phyloP scores from a whole-genome alignment of 2,329 filamentous ascomycete species.

The Cercospora canescens region DNA sequence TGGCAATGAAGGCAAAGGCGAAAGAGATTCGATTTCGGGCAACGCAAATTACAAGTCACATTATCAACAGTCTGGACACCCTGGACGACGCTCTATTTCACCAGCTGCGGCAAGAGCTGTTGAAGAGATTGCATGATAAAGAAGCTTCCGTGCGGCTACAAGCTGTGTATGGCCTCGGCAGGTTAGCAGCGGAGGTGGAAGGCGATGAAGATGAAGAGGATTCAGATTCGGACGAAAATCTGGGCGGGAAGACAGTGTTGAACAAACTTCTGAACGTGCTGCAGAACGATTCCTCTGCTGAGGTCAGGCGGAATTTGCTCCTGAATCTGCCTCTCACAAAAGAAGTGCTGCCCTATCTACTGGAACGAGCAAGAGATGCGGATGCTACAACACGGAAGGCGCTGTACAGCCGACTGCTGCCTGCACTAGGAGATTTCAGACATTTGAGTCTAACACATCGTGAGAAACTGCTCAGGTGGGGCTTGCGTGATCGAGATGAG shows the following conservation, averaged over 20 bases:
- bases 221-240: conserved; percentile 67
- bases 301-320: conserved; percentile 84
- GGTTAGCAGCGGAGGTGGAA: conserved; percentile 72
- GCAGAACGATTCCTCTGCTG: conserved; percentile 91
- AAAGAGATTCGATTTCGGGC: conserved; percentile 88
- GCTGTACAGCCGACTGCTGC: conserved; percentile 83
- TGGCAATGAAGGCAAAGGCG: conserved; percentile 82
- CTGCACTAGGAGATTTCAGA: conserved; percentile 88
- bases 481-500: conserved; percentile 88
- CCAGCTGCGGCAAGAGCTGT: conserved; percentile 72
- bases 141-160: conserved; percentile 90
- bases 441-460: conserved; percentile 91
- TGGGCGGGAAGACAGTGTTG: conserved; percentile 67
- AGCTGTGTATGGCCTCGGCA: conserved; percentile 84
- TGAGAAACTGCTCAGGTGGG: conserved; percentile 94
- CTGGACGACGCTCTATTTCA: conserved; percentile 92
- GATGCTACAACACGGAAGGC: conserved; percentile 81
- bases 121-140: conserved; percentile 89
- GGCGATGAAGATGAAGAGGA: conserved; percentile 64
- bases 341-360: conserved; percentile 77
- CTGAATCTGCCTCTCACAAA: conserved; percentile 87
- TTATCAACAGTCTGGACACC: conserved; percentile 88
- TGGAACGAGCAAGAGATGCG: conserved; percentile 87
- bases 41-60: conserved; percentile 85
- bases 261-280: conserved; percentile 84